phyloP scores from a whole-genome alignment of 2,329 filamentous ascomycete species.

The Hymenoscyphus scutula region DNA sequence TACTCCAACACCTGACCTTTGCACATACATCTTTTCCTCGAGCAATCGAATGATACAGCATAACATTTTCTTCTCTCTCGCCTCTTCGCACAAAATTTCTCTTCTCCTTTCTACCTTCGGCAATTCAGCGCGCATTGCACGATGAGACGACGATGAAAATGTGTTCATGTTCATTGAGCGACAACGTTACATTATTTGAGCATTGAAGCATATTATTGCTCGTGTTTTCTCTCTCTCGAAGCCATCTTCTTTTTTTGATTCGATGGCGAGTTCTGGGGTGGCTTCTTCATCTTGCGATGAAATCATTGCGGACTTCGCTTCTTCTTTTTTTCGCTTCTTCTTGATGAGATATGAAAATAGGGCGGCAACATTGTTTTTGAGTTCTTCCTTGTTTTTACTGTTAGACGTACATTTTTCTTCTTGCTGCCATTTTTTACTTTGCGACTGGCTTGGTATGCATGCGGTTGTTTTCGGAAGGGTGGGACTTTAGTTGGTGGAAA shows the following conservation, averaged over 20 bases:
- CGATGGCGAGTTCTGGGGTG: not conserved
- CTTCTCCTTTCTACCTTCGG: not conserved
- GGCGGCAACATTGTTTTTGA: not conserved
- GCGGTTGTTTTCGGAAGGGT: too few species aligned
- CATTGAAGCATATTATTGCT: not conserved
- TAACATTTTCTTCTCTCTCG: not conserved
- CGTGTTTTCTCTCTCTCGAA: not conserved
- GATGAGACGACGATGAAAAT: not conserved
- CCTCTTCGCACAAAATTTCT: not conserved
- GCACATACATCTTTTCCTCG: not conserved
- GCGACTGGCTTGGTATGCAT: too few species aligned
- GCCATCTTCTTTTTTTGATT: not conserved
- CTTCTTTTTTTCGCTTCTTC: not conserved
- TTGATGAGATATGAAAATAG: not conserved
- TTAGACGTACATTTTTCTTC: too few species aligned
- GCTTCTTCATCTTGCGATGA: not conserved
- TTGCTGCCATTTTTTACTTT: too few species aligned
- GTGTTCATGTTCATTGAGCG: not conserved
- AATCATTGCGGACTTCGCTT: constrained; percentile 1
- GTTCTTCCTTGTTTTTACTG: too few species aligned
- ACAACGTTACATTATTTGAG: not conserved
- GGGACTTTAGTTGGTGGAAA: too few species aligned
- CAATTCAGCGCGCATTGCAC: not conserved
- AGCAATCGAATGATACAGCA: constrained; percentile 1
- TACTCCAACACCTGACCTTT: not conserved